Evolutionary conservation across 2,329 filamentous ascomycete species (phyloP).

Genomic region (Monilinia fructicola): DNA sequence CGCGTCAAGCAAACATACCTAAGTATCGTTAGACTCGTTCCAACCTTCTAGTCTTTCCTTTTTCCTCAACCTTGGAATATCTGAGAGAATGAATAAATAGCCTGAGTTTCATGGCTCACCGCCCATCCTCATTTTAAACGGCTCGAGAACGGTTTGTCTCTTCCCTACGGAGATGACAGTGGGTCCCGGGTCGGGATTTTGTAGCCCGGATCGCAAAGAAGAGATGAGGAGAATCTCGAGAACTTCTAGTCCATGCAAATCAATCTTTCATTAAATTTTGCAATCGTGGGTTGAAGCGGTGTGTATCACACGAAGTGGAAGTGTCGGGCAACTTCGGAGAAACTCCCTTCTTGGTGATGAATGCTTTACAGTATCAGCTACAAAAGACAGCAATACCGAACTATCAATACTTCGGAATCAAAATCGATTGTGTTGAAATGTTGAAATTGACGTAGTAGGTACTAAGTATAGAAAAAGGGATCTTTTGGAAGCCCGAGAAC

Average conservation of each 20-base stretch:
- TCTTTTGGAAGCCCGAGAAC: no score
- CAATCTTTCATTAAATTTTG: background rate
- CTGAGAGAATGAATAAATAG: background rate
- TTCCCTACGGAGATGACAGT: constrained; percentile 13
- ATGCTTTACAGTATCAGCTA: background rate
- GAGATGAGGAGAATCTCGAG: background rate
- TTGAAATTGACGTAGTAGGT: no score
- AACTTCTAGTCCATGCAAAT: constrained; percentile 1
- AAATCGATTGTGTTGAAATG: no score
- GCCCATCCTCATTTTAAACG: constrained; percentile 10
- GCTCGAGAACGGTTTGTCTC: background rate
- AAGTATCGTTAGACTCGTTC: background rate
- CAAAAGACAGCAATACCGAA: no score
- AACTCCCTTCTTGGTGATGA: background rate
- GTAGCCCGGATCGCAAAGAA: background rate
- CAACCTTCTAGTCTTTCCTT: background rate
- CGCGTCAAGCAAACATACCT: background rate
- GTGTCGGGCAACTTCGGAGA: background rate
- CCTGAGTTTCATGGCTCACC: constrained; percentile 3
- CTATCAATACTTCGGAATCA: no score
- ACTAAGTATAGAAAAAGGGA: no score
- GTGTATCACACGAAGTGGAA: constrained; percentile 1
- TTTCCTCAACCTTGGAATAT: background rate
- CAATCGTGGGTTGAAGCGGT: constrained; percentile 7
- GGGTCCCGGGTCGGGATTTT: constrained; percentile 7